Conservation (phyloP, 2,329 filamentous ascomycete genomes). For the Albophoma yamanashiensis region DNA sequence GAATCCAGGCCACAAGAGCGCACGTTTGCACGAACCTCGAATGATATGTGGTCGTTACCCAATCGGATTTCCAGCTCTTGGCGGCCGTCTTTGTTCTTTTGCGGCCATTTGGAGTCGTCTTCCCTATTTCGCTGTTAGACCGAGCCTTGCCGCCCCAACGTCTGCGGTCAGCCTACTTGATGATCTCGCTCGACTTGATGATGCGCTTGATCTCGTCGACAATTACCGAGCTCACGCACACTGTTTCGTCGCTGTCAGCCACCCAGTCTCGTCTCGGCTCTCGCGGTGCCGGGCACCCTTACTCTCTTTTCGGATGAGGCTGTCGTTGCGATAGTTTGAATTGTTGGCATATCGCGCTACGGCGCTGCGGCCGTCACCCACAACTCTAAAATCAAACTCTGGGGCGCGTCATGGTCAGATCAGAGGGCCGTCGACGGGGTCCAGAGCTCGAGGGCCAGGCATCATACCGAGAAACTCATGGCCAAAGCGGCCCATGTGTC, state of each 20-base stretch:
- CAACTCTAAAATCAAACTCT: slow-evolving; percentile 95
- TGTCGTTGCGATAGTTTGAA: slow-evolving; percentile 98
- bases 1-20: not conserved
- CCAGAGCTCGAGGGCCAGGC: not conserved
- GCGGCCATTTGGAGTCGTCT: slow-evolving; percentile 96
- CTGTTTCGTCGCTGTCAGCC: slow-evolving; percentile 33
- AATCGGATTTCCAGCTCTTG: slow-evolving; percentile 93
- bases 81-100: slow-evolving; percentile 97
- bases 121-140: slow-evolving; percentile 46
- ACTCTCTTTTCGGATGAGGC: slow-evolving; percentile 99
- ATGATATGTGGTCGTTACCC: slow-evolving; percentile 93
- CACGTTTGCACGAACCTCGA: slow-evolving; percentile 59
- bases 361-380: slow-evolving; percentile 87
- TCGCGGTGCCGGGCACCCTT: slow-evolving; percentile 23
- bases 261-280: not conserved
- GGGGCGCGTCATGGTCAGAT: not conserved
- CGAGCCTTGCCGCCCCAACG: not conserved
- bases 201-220: slow-evolving; percentile 95
- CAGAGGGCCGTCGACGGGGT: not conserved
- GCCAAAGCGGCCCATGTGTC: slow-evolving; percentile 92
- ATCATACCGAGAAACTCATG: slow-evolving; percentile 85
- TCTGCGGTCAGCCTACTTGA: slow-evolving; percentile 56
- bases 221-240: slow-evolving; percentile 89
- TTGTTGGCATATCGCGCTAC: slow-evolving; percentile 97
- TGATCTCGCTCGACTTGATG: slow-evolving; percentile 92